Base-by-base conservation (phyloP, 2,329 filamentous ascomycete species). In the Fusarium nodosum region DNA sequence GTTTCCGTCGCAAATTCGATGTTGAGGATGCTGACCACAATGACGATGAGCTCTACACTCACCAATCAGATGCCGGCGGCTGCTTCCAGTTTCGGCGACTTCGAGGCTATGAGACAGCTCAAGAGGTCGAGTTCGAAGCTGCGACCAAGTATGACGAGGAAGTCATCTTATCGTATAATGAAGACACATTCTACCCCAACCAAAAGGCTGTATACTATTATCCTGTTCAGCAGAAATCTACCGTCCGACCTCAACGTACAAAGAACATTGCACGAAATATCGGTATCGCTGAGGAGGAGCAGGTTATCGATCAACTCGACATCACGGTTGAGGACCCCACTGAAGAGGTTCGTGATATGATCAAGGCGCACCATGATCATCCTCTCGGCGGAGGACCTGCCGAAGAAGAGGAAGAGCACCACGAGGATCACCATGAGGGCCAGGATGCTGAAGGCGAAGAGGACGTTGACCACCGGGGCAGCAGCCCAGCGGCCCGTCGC, bases 141-240 rank as follows among this genome's bases (percentile, higher is more conserved):
- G 76, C 83, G 39, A 86, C 83, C 56, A 90, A 90, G 78, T 91
- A 90, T 76, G 82, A 86, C 67, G 85, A 91, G 66, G 88, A 91
- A 77, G 81, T 91, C 34, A 83, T 90, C 59, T 79, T 91, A 30
- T 83, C 87, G 4, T 85, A 86, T 73, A 84, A 87, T 71, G 84
- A 88, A 66, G 85, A 86, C 66, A 84, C 78, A 26, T 73, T 79
- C 50, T 82, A 84, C 66, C 83, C 83, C 52, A 78, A 80, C 58
- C 83, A 87, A 68, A 87, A 87, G 76, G 89, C 84, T 9, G 87
- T 85, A 15, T 91, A 89, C 77, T 91, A 91, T 78, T 91, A 91
- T 72, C 90, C 90, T 6, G 84, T 91, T 66, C 86, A 91, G 79
- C 88, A 91, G 77, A 86, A 87, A 56, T 87, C 84, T 47, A 83